A percentile compares a stretch with the other conserved stretches of the same genome.
Evolutionary conservation across 345 rosid species (phyloP).

Genomic region (Excoecaria cochinchinensis): DNA sequence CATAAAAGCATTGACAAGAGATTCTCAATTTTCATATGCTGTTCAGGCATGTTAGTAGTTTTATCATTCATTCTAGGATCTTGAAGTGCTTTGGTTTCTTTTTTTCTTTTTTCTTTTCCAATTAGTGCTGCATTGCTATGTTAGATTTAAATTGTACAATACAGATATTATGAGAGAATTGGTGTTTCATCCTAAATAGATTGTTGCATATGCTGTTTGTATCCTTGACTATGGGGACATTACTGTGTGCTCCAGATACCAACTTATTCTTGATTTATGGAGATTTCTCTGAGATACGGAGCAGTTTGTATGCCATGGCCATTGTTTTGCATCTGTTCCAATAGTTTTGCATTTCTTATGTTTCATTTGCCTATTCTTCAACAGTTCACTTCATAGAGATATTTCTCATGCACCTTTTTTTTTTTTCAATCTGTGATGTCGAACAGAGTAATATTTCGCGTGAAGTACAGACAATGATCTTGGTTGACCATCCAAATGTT

Average conservation of each 20-base stretch:
- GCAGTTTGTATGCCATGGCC: background rate
- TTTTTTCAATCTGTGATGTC: background rate
- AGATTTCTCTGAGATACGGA: background rate
- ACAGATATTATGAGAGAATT: background rate
- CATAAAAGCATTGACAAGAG: background rate
- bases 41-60: background rate
- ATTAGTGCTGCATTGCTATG: background rate
- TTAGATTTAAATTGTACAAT: background rate
- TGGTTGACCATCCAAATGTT: slow-evolving; percentile 90
- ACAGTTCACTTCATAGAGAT: background rate
- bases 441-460: slow-evolving; percentile 71
- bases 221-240: too few species aligned
- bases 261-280: background rate
- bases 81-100: background rate
- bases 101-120: background rate
- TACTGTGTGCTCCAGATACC: background rate
- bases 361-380: background rate
- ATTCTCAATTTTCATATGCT: background rate
- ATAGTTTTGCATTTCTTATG: background rate
- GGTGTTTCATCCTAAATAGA: background rate
- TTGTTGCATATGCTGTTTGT: too few species aligned
- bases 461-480: slow-evolving; percentile 94
- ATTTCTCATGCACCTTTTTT: background rate
- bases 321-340: background rate
- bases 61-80: background rate